Evolutionary conservation across 2,329 filamentous ascomycete species (phyloP).

Genomic region (Fusarium drepaniforme): DNA sequence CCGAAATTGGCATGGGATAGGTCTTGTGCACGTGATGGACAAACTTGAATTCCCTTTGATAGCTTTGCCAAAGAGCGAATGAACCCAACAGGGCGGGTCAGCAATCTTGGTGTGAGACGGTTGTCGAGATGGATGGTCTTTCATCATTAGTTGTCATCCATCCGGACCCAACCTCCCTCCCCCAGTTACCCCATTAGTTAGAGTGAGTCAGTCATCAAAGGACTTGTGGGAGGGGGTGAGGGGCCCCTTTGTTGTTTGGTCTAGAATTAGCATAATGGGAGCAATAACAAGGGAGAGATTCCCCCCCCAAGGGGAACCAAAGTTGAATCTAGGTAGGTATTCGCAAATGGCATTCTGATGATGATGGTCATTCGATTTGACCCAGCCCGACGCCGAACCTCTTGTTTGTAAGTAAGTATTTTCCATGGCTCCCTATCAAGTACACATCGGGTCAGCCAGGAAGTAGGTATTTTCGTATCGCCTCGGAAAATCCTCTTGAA

Average conservation of each 20-base stretch:
- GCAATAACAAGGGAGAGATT: constrained; percentile 32
- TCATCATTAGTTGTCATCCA: constrained; percentile 2
- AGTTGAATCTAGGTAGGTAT: constrained; percentile 11
- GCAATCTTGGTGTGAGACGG: constrained; percentile 20
- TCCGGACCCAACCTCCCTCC: background rate
- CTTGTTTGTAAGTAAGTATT: constrained; percentile 36
- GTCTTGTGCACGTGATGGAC: constrained; percentile 42
- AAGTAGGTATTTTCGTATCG: constrained; percentile 35
- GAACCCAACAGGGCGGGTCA: constrained; percentile 12
- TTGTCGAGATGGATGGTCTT: constrained; percentile 27
- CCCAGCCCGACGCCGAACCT: constrained; percentile 45
- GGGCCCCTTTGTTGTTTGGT: constrained; percentile 32
- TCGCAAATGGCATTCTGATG: constrained; percentile 32
- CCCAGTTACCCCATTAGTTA: background rate
- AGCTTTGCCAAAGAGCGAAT: background rate
- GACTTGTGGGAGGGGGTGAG: constrained; percentile 25
- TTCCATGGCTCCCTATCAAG: constrained; percentile 40
- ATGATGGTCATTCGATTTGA: constrained; percentile 34
- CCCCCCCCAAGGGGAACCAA: constrained; percentile 5
- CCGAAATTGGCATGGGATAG: constrained; percentile 40
- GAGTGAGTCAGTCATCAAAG: constrained; percentile 27
- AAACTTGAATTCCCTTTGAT: constrained; percentile 10
- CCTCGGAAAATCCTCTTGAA: constrained; percentile 23
- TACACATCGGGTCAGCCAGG: constrained; percentile 35
- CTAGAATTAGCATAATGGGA: constrained; percentile 27